phyloP scores from a whole-genome alignment of 306 rosid species.

The Gleditsia sinensis region DNA sequence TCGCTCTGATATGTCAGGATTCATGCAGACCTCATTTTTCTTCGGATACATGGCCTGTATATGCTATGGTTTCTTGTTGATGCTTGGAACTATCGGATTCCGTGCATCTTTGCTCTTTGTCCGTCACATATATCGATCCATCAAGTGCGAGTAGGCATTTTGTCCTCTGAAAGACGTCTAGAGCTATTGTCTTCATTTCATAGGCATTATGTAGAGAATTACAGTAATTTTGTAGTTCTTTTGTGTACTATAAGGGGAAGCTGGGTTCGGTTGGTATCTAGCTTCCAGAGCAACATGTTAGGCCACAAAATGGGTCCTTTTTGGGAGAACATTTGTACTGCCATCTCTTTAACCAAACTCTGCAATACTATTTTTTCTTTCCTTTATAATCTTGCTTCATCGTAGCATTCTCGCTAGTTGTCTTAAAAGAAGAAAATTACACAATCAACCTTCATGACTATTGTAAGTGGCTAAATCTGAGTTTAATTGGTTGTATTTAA shows the following conservation, averaged over 20 bases:
- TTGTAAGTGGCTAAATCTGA: no score
- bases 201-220: constrained; percentile 43
- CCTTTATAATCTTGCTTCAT: background rate
- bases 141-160: constrained; percentile 58
- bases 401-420: background rate
- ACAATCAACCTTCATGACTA: no score
- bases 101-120: constrained; percentile 70
- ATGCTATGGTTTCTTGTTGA: constrained; percentile 75
- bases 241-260: constrained; percentile 27
- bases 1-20: constrained; percentile 69
- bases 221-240: constrained; percentile 50
- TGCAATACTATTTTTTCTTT: background rate
- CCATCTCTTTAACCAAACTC: background rate
- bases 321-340: background rate
- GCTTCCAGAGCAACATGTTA: constrained; percentile 42
- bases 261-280: constrained; percentile 24
- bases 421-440: no score
- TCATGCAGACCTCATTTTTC: constrained; percentile 74
- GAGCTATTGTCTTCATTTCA: constrained; percentile 14
- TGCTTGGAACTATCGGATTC: constrained; percentile 74
- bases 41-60: constrained; percentile 77
- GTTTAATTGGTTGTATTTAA: no score
- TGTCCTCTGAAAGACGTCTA: background rate
- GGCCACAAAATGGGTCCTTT: constrained; percentile 34
- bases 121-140: constrained; percentile 69